Evolutionary conservation across 176 grass and related monocot species (phyloP), one percentile per base, ranked within the genome.

Genomic region (Oryza rufipogon): DNA sequence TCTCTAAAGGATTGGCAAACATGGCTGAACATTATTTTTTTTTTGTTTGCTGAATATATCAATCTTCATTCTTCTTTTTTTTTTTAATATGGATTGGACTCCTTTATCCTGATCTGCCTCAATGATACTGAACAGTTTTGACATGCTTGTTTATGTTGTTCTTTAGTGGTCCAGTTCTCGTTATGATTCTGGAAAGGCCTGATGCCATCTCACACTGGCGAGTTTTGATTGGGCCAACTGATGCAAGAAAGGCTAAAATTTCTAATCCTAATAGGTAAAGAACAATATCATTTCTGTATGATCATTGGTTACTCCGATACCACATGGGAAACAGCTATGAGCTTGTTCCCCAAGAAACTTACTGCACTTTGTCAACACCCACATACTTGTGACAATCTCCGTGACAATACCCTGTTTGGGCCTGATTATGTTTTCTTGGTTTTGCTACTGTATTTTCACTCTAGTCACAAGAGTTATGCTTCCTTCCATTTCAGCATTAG

Each of bases 141-240:
- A 80, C 56, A 34, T 90, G 74, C 42, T 30, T 60, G 17, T 64
- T 83, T 86, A 36, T 79, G 22, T 79, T 89, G 4, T 78, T 90
- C 47, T 82, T 84, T 45, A 97, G 95, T 68, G 95, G 92, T 64
- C 90, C 90, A 54, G 89, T 93, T 81, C 75, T 80, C 4, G 63
- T 60, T 61, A 95, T 97, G 92, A 79, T 97, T 93, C 81, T 97
- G 87, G 92, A 95, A 89, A 93, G 83, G 69, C 72, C 42, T 52
- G 84, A 95, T 75, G 95, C 89, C 17, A 66, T 95, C 80, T 70
- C 83, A 42, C 87, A 91, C 5, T 98, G 95, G 95, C 80, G 95
- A 77, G 72, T 70, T 86, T 86, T 98, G 90, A 95, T 95, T 78
- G 95, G 95, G 33, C 95, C 92, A 74, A 98, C 95, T 74, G 87